phyloP scores from a whole-genome alignment of 225 moss, liverwort and hornwort species.

The Climacium dendroides region DNA sequence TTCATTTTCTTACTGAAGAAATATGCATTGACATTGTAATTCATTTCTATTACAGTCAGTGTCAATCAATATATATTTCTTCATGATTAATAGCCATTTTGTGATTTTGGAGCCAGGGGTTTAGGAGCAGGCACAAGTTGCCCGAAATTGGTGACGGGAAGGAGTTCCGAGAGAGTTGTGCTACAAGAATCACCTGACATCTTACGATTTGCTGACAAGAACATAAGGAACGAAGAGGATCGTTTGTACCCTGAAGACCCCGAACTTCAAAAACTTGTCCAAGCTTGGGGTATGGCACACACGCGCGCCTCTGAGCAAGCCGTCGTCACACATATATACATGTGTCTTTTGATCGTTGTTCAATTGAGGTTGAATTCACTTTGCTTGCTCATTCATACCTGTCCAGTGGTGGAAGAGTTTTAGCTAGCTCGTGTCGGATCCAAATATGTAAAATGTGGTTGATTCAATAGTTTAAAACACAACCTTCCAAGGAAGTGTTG shows the following conservation, averaged over 20 bases:
- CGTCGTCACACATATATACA: background rate
- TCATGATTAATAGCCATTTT: background rate
- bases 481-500: too few relatives aligned
- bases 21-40: too few relatives aligned
- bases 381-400: background rate
- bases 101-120: slow-evolving; percentile 32
- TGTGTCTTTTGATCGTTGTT: background rate
- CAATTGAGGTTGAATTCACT: background rate
- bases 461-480: background rate
- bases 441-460: background rate
- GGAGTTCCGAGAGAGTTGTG: slow-evolving; percentile 42
- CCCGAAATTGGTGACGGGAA: slow-evolving; percentile 72
- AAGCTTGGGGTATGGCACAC: slow-evolving; percentile 62
- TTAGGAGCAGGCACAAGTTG: slow-evolving; percentile 86
- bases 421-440: background rate
- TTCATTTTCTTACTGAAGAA: background rate
- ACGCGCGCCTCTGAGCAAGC: background rate
- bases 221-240: slow-evolving; percentile 67
- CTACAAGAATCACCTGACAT: slow-evolving; percentile 82
- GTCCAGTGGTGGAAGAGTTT: background rate
- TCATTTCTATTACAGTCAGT: background rate
- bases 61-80: too few relatives aligned
- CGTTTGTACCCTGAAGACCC: slow-evolving; percentile 66
- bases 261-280: slow-evolving; percentile 50
- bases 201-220: slow-evolving; percentile 74